Conservation (phyloP, 352 stramenopile species). For the Globisporangium viniferum region DNA sequence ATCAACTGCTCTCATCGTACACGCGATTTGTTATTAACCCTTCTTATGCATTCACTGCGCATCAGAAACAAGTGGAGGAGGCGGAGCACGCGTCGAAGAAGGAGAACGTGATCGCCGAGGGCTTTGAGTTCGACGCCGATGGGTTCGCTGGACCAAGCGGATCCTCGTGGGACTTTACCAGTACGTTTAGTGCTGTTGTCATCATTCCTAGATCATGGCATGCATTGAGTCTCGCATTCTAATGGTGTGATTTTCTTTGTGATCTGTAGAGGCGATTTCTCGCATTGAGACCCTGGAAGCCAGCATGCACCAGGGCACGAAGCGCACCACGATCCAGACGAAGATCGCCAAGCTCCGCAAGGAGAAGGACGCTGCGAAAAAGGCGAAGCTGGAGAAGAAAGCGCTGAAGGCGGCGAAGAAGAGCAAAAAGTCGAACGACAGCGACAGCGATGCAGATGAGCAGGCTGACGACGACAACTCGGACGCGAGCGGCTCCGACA, state of each 20-base stretch:
- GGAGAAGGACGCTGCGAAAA: constrained; percentile 65
- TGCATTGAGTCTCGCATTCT: not conserved
- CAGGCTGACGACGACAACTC: constrained; percentile 25
- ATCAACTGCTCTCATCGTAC: not conserved
- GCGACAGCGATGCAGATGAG: constrained; percentile 16
- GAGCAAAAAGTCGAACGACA: constrained; percentile 19
- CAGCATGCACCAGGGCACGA: constrained; percentile 49
- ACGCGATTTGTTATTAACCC: no score
- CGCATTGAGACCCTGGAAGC: constrained; percentile 78
- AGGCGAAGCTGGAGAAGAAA: constrained; percentile 56
- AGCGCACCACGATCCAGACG: constrained; percentile 79
- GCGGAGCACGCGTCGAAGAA: constrained; percentile 42
- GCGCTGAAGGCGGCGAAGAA: constrained; percentile 34
- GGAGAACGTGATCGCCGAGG: constrained; percentile 63
- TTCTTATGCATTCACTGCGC: not conserved
- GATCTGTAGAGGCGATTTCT: constrained; percentile 63
- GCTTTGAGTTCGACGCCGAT: constrained; percentile 84
- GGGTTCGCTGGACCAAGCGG: constrained; percentile 48
- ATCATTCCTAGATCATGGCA: no score
- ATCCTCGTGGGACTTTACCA: constrained; percentile 86
- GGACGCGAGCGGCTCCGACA: constrained; percentile 20
- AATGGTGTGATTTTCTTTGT: constrained; percentile 4
- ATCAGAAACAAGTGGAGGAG: constrained; percentile 41
- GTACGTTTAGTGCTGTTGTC: constrained; percentile 20
- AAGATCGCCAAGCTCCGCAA: constrained; percentile 84